Evolutionary conservation across 1,139 yeast genomes (phyloP), one percentile per base, ranked within the genome.

Genomic region (Geotrichum fermentans): DNA sequence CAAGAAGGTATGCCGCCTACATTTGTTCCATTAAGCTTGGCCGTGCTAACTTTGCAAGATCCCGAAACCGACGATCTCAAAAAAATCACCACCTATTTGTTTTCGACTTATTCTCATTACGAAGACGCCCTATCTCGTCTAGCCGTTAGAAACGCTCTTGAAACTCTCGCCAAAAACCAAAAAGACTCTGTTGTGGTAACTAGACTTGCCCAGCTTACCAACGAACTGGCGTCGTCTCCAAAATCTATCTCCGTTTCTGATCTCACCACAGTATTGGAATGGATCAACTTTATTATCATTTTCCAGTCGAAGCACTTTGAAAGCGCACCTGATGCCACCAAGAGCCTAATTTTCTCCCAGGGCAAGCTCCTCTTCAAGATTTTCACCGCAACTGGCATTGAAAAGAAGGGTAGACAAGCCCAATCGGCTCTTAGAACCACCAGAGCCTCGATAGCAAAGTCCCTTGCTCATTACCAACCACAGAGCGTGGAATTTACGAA

Each of bases 181-280:
- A 56, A 62, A 10, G 66, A 62, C 21, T 70, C 70, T 47, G 54
- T 61, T 14, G 14, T 71, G 70, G 43, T 60, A 68, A 28, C 45
- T 38, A 24, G 35, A 43, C 28, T 52, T 37, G 51, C 50, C 41
- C 46, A 53, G 37, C 47, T 50, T 30, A 22, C 49, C 77, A 37
- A 52, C 60, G 32, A 70, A 71, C 28, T 69, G 32, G 66, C 75
- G 1, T 50, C 61, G 1, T 65, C 63, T 37, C 50, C 61, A 18
- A 68, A 66, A 46, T 64, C 70, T 11, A 64, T 73, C 51, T 83
- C 90, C 2, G 62, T 73, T 3, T 68, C 79, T 4, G 85, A 79
- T 61, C 67, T 78, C 52, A 67, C 79, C 60, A 73, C 82, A 3
- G 67, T 83, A 16, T 68, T 83, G 41, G 71, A 72, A 29, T 83